Percentiles rank a stretch among this genome's conserved stretches.
phyloP scores from a whole-genome alignment of 2,329 filamentous ascomycete genomes.

The Aspergillus aculeatus region DNA sequence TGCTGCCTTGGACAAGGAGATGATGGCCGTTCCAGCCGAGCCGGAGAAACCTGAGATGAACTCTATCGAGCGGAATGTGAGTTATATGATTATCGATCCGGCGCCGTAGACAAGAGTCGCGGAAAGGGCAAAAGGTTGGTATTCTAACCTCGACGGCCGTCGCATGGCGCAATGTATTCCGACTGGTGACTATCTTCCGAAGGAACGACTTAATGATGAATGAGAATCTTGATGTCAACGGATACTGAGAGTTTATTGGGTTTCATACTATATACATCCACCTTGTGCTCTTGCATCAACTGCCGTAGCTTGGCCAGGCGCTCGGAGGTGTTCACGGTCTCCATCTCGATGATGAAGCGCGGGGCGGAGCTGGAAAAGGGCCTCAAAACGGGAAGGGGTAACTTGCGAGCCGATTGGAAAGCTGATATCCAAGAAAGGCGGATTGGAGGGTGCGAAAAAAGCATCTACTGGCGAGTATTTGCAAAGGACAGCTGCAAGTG shows the following conservation, averaged over 20 bases:
- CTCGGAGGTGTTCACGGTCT: constrained; percentile 72
- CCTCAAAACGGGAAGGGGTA: constrained; percentile 30
- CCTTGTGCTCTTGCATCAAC: constrained; percentile 80
- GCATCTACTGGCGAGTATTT: constrained; percentile 30
- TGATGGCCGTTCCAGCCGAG: constrained; percentile 87
- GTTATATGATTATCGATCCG: constrained; percentile 9
- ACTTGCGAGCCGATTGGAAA: constrained; percentile 28
- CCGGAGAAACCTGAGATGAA: constrained; percentile 94
- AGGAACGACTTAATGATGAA: constrained; percentile 69
- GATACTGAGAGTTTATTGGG: constrained; percentile 17
- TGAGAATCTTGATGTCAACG: constrained; percentile 33
- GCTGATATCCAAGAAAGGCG: constrained; percentile 30
- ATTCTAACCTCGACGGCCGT: constrained; percentile 70
- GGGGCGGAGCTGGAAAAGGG: constrained; percentile 40
- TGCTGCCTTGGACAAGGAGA: constrained; percentile 82
- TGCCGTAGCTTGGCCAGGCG: constrained; percentile 74
- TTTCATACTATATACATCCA: constrained; percentile 83
- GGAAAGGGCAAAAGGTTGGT: constrained; percentile 2
- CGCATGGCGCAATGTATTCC: constrained; percentile 96
- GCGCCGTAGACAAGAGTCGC: neutral
- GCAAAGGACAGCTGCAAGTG: constrained; percentile 17
- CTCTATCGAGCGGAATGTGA: constrained; percentile 45
- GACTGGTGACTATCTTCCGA: constrained; percentile 97
- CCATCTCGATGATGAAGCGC: constrained; percentile 60
- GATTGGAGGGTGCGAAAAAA: constrained; percentile 32